Evolutionary conservation across 257 asterid genomes (phyloP), one percentile per base, ranked within the genome.

Genomic region (Vinca minor): DNA sequence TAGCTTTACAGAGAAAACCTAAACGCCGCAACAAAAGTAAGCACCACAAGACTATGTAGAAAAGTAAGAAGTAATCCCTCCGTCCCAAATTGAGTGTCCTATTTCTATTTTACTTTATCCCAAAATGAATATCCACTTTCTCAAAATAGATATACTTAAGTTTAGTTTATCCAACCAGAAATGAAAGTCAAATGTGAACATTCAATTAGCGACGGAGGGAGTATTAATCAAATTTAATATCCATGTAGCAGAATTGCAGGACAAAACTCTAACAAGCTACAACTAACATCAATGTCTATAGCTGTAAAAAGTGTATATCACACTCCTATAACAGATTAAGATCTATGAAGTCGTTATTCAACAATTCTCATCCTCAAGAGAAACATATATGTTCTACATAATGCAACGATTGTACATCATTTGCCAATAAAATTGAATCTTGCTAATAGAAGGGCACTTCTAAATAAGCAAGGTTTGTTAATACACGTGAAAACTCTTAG

Each of bases 1-100:
- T 25, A 91, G 85, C 70, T 84, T 91, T 68, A 83, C 85, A 3
- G 98, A 91, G 31, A 88, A 64, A 53, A 88, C 96, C 98, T 91
- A 73, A n/a, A 48, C 20, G 17, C 53, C 14, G 4, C n/a, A 2
- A 15, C 14, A 6, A 4, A 3, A 44, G 17, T 44, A 15, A 14
- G 38, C 11, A 41, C 13, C 11, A 18, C 17, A 41, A 44, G 5
- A 44, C 49, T 44, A 3, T 44, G 20, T 14, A 11, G 8, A 15
- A 3, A 44, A 44, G 49, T 44, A 4, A 14, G 49, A 44, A 44
- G 21, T n/a, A n/a, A n/a, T n/a, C n/a, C n/a, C n/a, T n/a, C n/a
- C n/a, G n/a, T n/a, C n/a, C n/a, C n/a, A n/a, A n/a, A n/a, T n/a
- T n/a, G n/a, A n/a, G n/a, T n/a, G n/a, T n/a, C n/a, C n/a, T n/a